phyloP scores from a whole-genome alignment of 2,329 filamentous ascomycete species.

The Pseudogymnoascus sp. region DNA sequence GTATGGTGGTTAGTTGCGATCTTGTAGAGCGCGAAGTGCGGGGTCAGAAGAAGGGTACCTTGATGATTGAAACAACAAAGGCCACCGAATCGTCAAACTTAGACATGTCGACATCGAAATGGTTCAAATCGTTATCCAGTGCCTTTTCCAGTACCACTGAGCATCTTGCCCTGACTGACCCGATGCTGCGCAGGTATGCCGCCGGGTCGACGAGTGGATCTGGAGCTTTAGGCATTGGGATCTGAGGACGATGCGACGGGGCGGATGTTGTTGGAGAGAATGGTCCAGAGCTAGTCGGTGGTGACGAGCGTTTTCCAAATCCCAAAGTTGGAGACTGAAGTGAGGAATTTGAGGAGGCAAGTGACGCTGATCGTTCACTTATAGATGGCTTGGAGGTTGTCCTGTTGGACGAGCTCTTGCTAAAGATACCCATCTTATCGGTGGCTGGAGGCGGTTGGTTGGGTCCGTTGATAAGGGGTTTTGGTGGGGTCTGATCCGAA shows the following conservation, averaged over 20 bases:
- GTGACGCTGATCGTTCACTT: not conserved
- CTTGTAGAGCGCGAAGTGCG: slow-evolving; percentile 7
- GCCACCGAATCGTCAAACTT: slow-evolving; percentile 61
- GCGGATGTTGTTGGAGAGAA: slow-evolving; percentile 9
- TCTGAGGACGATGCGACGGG: slow-evolving; percentile 52
- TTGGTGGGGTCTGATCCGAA: not conserved
- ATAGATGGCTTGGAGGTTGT: slow-evolving; percentile 1
- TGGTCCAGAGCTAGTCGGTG: not conserved
- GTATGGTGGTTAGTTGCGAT: slow-evolving; percentile 11
- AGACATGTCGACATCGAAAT: slow-evolving; percentile 63
- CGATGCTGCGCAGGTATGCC: slow-evolving; percentile 82
- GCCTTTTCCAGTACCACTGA: slow-evolving; percentile 55
- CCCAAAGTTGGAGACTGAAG: slow-evolving; percentile 4
- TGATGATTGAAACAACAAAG: slow-evolving; percentile 67
- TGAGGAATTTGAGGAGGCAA: not conserved
- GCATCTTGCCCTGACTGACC: slow-evolving; percentile 72
- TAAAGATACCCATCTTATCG: slow-evolving; percentile 12
- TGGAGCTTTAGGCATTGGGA: slow-evolving; percentile 74
- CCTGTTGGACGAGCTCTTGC: slow-evolving; percentile 5
- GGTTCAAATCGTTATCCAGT: slow-evolving; percentile 57
- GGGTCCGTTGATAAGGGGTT: not conserved
- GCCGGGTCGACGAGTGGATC: slow-evolving; percentile 84
- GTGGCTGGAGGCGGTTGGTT: not conserved
- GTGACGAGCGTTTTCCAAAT: slow-evolving; percentile 6
- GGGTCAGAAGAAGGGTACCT: slow-evolving; percentile 39